Evolutionary conservation across 331 rosid genomes (phyloP).

Genomic region (Stylosanthes scabra): DNA sequence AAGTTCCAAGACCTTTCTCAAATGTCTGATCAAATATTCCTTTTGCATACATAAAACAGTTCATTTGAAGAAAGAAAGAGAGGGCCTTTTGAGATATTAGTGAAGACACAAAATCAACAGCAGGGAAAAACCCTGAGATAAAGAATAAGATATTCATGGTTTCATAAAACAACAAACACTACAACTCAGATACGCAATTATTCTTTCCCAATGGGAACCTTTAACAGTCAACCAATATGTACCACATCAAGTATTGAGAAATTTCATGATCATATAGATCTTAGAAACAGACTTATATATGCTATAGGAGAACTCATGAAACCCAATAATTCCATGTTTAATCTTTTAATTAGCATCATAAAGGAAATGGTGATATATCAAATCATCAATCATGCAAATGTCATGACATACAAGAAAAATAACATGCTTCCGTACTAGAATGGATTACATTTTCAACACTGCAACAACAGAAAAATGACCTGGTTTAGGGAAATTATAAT

Average conservation of each 20-base stretch:
- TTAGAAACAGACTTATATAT: not conserved
- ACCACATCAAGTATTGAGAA: slow-evolving; percentile 14
- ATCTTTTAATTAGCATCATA: not conserved
- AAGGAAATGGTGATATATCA: not conserved
- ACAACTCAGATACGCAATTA: not conserved
- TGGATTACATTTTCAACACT: slow-evolving; percentile 17
- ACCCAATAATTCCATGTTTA: not conserved
- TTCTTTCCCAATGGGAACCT: no score
- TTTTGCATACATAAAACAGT: not conserved
- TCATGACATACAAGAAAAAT: not conserved
- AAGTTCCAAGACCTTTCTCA: slow-evolving; percentile 18
- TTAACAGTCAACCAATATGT: not conserved
- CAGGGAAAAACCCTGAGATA: not conserved
- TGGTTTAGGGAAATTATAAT: not conserved
- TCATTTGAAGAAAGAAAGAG: slow-evolving; percentile 1
- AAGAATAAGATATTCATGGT: not conserved
- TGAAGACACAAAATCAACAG: not conserved
- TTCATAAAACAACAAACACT: not conserved
- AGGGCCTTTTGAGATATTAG: slow-evolving; percentile 7
- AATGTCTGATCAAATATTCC: slow-evolving; percentile 27
- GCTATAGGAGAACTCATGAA: slow-evolving; percentile 6
- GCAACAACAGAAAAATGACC: not conserved
- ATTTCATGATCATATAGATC: slow-evolving; percentile 15
- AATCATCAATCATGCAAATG: not conserved
- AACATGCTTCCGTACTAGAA: not conserved